Evolutionary conservation across 208 protist genomes (phyloP), one percentile per base, ranked within the genome.

Genomic region (Wallacemonas collosoma): DNA sequence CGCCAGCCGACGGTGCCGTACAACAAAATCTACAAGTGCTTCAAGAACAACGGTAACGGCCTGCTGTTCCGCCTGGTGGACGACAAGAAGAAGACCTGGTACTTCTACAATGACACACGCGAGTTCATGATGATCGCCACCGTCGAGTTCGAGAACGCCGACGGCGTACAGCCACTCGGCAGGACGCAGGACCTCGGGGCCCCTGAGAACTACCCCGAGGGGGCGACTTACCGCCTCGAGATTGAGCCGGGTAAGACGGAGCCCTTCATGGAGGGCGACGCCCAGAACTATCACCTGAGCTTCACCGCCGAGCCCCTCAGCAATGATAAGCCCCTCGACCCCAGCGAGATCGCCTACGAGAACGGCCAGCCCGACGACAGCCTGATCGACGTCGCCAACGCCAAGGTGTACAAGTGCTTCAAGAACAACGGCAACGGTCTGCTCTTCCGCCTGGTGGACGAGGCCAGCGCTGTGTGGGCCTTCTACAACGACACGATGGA

Each of bases 21-120:
- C 63, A 62, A 77, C 45, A 86, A 89, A 56, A 72, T 91, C 51
- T 91, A 89, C 78, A 88, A 87, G 71, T 95, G 90, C 80, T 93
- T 95, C 73, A 82, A 86, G 68, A 81, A 83, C 79, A 84, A 85
- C 57, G 80, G 78, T 60, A 93, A 93, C 76, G 90, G 88, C 3
- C 83, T 95, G 35, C 76, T 95, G 62, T 95, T 93, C 72, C 90
- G 90, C 74, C 82, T 95, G 9, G 87, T 93, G n/a, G 85, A 93
- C 44, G 75, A 82, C 48, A 53, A 72, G 58, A 64, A 66, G 15
- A 76, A 78, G 41, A 81, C 73, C 61, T 95, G 90, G 90, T 81
- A 80, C 65, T 95, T 92, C 79, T 89, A 95, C 80, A 95, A 95
- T 76, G 88, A 95, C 75, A 92, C 90, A 1, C 63, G 71, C 38